A percentile compares a stretch with the other conserved stretches of the same genome.
Evolutionary conservation across 345 rosid genomes (phyloP).

Genomic region (Citrus sinensis): DNA sequence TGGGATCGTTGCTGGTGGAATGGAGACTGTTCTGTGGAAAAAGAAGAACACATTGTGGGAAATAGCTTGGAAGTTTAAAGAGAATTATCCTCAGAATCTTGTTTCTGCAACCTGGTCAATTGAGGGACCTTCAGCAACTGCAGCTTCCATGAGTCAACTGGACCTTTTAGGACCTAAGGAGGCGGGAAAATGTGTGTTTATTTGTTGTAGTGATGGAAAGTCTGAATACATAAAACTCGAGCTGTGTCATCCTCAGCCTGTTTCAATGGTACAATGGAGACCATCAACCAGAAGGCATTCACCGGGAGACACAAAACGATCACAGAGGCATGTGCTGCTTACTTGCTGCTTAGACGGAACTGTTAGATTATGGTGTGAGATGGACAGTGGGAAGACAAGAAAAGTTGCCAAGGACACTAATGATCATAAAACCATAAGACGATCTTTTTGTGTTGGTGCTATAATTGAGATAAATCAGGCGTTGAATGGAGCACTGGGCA

Average conservation of each 20-base stretch:
- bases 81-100: slow-evolving; percentile 60
- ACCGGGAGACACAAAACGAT: slow-evolving; percentile 27
- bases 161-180: slow-evolving; percentile 32
- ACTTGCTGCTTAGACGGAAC: slow-evolving; percentile 92
- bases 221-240: slow-evolving; percentile 41
- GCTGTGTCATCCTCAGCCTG: slow-evolving; percentile 70
- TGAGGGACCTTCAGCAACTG: slow-evolving; percentile 68
- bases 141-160: slow-evolving; percentile 39
- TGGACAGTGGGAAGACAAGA: slow-evolving; percentile 55
- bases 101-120: slow-evolving; percentile 82
- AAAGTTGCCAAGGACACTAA: slow-evolving; percentile 44
- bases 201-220: slow-evolving; percentile 42
- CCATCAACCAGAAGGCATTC: slow-evolving; percentile 44
- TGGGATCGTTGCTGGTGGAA: slow-evolving; percentile 77
- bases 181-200: slow-evolving; percentile 46
- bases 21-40: slow-evolving; percentile 75
- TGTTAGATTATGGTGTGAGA: slow-evolving; percentile 81
- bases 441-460: slow-evolving; percentile 62
- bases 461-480: slow-evolving; percentile 69
- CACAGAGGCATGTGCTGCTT: slow-evolving; percentile 52
- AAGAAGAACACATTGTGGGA: slow-evolving; percentile 73
- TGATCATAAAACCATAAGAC: slow-evolving; percentile 32
- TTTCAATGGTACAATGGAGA: slow-evolving; percentile 84
- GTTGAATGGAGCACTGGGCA: slow-evolving; percentile 53
- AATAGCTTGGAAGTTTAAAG: slow-evolving; percentile 75